phyloP scores from a whole-genome alignment of 257 asterid species.

The Ophiorrhiza pumila region DNA sequence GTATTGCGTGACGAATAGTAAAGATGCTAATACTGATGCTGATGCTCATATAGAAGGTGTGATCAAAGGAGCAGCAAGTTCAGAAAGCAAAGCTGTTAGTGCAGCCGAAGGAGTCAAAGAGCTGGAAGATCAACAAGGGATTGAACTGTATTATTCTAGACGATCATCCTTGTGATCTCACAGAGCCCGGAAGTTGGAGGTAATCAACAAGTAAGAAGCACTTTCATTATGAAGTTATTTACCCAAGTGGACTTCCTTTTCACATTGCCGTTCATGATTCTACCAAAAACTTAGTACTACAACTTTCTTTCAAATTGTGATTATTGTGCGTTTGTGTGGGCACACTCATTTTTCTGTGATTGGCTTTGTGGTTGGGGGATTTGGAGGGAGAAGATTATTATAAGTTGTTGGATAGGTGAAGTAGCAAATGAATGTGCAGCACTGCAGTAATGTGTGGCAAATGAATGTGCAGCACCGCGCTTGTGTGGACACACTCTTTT shows the following conservation, averaged over 20 bases:
- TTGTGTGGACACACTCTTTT: too few relatives aligned
- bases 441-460: too few relatives aligned
- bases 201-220: background rate
- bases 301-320: background rate
- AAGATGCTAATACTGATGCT: slow-evolving; percentile 39
- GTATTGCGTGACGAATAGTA: slow-evolving; percentile 48
- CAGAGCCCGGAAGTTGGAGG: background rate
- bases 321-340: background rate
- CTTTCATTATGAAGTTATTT: background rate
- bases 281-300: background rate
- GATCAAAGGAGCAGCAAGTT: slow-evolving; percentile 24
- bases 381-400: background rate
- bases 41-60: slow-evolving; percentile 21
- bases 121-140: slow-evolving; percentile 37
- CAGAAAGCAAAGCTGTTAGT: slow-evolving; percentile 53
- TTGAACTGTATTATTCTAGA: slow-evolving; percentile 27
- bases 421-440: too few relatives aligned
- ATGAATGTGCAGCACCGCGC: too few relatives aligned
- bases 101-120: slow-evolving; percentile 66
- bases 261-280: background rate
- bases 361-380: background rate
- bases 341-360: background rate
- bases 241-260: background rate
- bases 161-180: slow-evolving; percentile 57
- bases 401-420: background rate